Conservation (phyloP, 306 rosid species). For the Gastrolobium villosum region DNA sequence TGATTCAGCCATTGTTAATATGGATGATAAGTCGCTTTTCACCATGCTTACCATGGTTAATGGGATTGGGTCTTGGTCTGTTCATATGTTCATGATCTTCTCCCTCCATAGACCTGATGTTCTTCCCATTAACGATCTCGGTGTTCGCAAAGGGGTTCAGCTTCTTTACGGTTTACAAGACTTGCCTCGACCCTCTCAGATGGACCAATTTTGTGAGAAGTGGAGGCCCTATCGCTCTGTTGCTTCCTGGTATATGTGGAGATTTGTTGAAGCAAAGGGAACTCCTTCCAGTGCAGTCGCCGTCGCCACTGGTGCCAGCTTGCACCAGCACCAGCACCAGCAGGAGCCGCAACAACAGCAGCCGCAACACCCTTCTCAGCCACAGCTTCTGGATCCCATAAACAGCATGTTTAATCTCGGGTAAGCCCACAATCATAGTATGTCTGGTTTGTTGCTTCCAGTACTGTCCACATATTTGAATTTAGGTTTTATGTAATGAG, state of each 20-base stretch:
- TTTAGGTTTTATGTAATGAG: background rate
- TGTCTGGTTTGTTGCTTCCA: background rate
- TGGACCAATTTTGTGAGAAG: slow-evolving; percentile 94
- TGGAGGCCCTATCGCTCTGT: slow-evolving; percentile 98
- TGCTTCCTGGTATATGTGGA: slow-evolving; percentile 97
- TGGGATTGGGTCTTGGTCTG: slow-evolving; percentile 99
- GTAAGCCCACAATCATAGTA: slow-evolving; percentile 52
- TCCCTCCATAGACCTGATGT: slow-evolving; percentile 98
- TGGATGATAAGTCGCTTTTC: slow-evolving; percentile 97
- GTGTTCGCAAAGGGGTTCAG: slow-evolving; percentile 91
- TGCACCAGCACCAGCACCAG: slow-evolving; percentile 64
- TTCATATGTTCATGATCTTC: slow-evolving; percentile 99
- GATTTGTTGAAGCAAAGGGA: slow-evolving; percentile 88
- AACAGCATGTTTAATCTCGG: slow-evolving; percentile 90
- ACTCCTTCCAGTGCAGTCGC: slow-evolving; percentile 89
- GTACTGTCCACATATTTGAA: background rate
- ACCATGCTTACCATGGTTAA: slow-evolving; percentile 99
- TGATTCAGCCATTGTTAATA: slow-evolving; percentile 89
- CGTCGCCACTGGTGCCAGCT: slow-evolving; percentile 75
- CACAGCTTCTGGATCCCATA: slow-evolving; percentile 91
- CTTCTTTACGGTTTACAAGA: slow-evolving; percentile 82
- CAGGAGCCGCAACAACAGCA: slow-evolving; percentile 67
- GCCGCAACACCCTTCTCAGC: slow-evolving; percentile 67
- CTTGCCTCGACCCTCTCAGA: slow-evolving; percentile 95
- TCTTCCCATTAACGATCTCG: slow-evolving; percentile 90